Evolutionary conservation across 2,329 filamentous ascomycete genomes (phyloP), one percentile per base, ranked within the genome.

Genomic region (Xylariaceae sp.): DNA sequence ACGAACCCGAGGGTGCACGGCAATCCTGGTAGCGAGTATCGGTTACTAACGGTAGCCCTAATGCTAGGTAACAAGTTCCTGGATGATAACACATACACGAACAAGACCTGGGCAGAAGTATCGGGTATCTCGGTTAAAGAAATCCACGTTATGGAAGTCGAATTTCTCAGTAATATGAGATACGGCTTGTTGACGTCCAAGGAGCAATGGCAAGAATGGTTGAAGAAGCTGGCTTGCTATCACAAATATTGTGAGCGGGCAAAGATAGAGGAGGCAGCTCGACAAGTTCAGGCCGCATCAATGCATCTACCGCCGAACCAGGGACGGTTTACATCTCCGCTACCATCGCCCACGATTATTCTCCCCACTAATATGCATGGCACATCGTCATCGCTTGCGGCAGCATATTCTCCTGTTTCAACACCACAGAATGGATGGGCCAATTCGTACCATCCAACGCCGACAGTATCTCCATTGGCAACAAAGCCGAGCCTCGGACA

Each of bases 71-170:
- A 99, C 73, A 99, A 99, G 77, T 99, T 97, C 70, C 77, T 99
- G 65, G 94, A 99, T 69, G 94, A 99, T 72, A 99, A 97, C 72
- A 97, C 94, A 0, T 99, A 99, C 74, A 97, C 94, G 30, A 99
- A 99, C 77, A 97, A 97, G 78, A 99, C 94, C 0, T 99, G 94
- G 94, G 94, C 93, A 2, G 94, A 99, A 66, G 94, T 99, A 9
- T 97, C 94, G 1, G 89, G 90, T 37, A 96, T 99, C 57, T 86
- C 90, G 1, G 93, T 97, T 10, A 86, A 88, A 56, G 94, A 99
- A 73, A 96, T 99, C 45, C 94, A 99, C 70, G 89, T 97, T 37
- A 99, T 99, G 94, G 94, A 99, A 72, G 94, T 99, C n/a, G 94
- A 99, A 72, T 99, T 99, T 66, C 78, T 99, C 59, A 97, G 93